Evolutionary conservation across 768 basidiomycete species (phyloP).

Genomic region (Suillus alpinus): DNA sequence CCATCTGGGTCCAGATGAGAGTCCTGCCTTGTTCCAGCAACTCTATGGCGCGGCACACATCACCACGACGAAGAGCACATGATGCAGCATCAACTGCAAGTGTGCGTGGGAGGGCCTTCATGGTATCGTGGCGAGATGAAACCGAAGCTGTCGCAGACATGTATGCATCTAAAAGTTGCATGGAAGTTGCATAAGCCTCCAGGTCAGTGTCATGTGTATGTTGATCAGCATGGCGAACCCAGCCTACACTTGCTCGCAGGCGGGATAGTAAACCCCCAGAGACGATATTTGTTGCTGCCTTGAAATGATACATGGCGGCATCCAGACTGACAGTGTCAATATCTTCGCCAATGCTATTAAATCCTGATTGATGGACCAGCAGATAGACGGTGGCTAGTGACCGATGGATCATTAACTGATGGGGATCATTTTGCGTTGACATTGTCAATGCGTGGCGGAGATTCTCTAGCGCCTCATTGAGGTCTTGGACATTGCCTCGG

Average conservation of each 20-base stretch:
- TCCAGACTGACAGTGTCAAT: neutral
- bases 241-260: neutral
- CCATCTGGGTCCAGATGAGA: constrained; percentile 27
- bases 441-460: no score
- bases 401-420: no score
- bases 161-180: constrained; percentile 1
- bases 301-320: neutral
- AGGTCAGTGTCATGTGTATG: neutral
- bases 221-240: constrained; percentile 2
- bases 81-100: constrained; percentile 6
- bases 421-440: no score
- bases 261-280: neutral
- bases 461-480: neutral
- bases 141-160: constrained; percentile 1
- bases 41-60: constrained; percentile 17
- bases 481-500: neutral
- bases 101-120: neutral
- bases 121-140: neutral
- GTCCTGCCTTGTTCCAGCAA: constrained; percentile 29
- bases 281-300: neutral
- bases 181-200: neutral
- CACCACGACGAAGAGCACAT: constrained; percentile 12
- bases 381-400: neutral
- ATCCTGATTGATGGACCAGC: neutral
- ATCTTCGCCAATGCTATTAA: neutral